These are phyloP conservation scores for Ormosia emarginata DNA, from an alignment of 306 rosid species.

Conservation along the genomic window DNA sequence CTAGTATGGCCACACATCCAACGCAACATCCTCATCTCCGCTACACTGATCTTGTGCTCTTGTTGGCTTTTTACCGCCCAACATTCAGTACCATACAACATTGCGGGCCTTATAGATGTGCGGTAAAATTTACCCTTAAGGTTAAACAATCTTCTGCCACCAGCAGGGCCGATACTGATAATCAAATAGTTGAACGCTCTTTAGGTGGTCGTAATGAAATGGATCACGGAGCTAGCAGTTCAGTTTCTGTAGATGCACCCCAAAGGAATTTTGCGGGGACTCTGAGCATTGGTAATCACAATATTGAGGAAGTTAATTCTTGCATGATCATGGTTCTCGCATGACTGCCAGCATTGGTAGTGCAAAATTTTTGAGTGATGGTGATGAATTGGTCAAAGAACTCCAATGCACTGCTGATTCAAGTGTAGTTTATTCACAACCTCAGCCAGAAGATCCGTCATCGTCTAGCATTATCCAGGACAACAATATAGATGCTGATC, in stretches of 20 bases:
- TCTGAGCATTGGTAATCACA: conserved; percentile 55
- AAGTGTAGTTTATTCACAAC: conserved; percentile 55
- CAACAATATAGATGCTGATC: conserved; percentile 64
- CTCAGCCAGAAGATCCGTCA: conserved; percentile 54
- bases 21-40: too few species aligned
- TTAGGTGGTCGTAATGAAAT: conserved; percentile 55
- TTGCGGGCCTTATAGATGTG: too few species aligned
- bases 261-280: conserved; percentile 60
- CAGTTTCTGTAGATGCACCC: conserved; percentile 98
- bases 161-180: conserved; percentile 78
- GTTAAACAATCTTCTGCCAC: conserved; percentile 81
- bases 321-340: conserved; percentile 71
- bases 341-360: conserved; percentile 97
- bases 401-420: conserved; percentile 91
- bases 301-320: conserved; percentile 80
- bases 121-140: too few species aligned
- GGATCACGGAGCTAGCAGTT: conserved; percentile 76
- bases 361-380: conserved; percentile 66
- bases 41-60: too few species aligned
- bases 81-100: too few species aligned
- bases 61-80: too few species aligned
- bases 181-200: conserved; percentile 68
- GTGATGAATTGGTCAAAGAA: conserved; percentile 72
- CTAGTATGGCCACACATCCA: too few species aligned
- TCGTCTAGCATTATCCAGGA: conserved; percentile 79